Base-by-base conservation (phyloP, 768 basidiomycete species). In the Russula abietina region DNA sequence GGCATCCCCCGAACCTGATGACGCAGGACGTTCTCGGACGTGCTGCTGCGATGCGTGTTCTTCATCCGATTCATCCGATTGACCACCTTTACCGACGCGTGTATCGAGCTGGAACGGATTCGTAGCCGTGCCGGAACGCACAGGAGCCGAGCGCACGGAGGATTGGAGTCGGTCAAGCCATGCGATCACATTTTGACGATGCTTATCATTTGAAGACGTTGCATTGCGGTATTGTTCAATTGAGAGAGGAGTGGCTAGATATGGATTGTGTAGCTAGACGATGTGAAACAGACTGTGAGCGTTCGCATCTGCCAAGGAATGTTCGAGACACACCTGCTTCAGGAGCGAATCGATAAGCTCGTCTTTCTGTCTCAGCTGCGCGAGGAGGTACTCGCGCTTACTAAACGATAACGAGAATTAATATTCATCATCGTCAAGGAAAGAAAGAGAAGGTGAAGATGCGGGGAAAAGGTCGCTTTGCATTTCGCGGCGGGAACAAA, bases 331-430 rank as follows among this genome's bases (percentile, higher is more conserved):
- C 38, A 86, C 89, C 78, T 92, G 89, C 71, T 91, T 91, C 67
- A 93, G 80, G 16, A 93, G 82, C 16, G 85, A 88, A 65, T 91
- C 88, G 67, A 93, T 93, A 68, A 93, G 87, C 22, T 83, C 79
- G 75, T 93, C 91, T 76, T 93, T 93, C 75, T 93, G 91, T 58
- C 86, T 82, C 66, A 93, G 86, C 71, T 93, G 89, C 5, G 89
- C 88, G 28, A 93, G 81, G 19, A 93, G 78, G 70, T 91, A 91
- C 70, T 93, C 91, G 61, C 90, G 84, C 77, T 92, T 92, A 71
- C 91, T 93, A 68, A 73, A 75, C 65, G 73, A 70, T 5, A 32
- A 39, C n/a, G n/a, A n/a, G 1, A 46, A 70, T 54, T 9, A 70
- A 67, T 24, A 71, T 65, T 71, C 73, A 67, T 72, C 66, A 62